Evolutionary conservation across 2,329 filamentous ascomycete species (phyloP).

Genomic region (Dactylonectria macrodidyma): DNA sequence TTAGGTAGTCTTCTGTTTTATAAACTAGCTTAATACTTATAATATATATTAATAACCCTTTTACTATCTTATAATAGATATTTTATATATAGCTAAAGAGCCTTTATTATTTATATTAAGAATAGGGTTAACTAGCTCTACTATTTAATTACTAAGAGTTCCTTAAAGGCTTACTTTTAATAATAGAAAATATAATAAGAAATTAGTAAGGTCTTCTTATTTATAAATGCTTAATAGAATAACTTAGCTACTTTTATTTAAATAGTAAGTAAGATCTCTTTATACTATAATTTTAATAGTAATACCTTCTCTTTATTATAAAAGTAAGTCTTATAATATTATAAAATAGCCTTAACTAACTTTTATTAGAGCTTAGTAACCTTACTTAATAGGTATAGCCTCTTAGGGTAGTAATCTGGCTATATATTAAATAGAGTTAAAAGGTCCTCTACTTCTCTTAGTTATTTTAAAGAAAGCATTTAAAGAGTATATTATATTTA

Average conservation of each 20-base stretch:
- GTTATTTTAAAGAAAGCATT: too few species aligned
- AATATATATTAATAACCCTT: slow-evolving; percentile 7
- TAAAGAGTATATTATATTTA: too few species aligned
- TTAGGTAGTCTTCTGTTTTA: slow-evolving; percentile 18
- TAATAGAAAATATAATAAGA: slow-evolving; percentile 28
- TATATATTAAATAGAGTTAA: too few species aligned
- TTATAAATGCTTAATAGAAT: slow-evolving; percentile 20
- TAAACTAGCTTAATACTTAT: slow-evolving; percentile 1
- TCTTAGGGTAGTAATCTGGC: too few species aligned
- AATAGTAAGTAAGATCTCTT: slow-evolving; percentile 19
- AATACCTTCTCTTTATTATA: slow-evolving; percentile 16
- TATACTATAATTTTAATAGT: slow-evolving; percentile 28
- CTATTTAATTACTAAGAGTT: slow-evolving; percentile 20
- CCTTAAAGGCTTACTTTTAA: slow-evolving; percentile 8
- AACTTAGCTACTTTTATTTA: slow-evolving; percentile 15
- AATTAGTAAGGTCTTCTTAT: slow-evolving; percentile 22
- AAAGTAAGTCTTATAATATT: slow-evolving; percentile 22
- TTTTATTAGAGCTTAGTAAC: slow-evolving; percentile 16
- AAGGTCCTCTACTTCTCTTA: too few species aligned
- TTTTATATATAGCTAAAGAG: slow-evolving; percentile 17
- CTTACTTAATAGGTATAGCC: too few species aligned
- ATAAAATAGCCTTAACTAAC: slow-evolving; percentile 16
- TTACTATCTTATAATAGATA: slow-evolving; percentile 8
- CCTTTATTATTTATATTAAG: slow-evolving; percentile 16
- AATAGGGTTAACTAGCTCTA: slow-evolving; percentile 6